Base-by-base conservation (phyloP, 2,329 filamentous ascomycete genomes). In the Pseudodiploospora longispora region DNA sequence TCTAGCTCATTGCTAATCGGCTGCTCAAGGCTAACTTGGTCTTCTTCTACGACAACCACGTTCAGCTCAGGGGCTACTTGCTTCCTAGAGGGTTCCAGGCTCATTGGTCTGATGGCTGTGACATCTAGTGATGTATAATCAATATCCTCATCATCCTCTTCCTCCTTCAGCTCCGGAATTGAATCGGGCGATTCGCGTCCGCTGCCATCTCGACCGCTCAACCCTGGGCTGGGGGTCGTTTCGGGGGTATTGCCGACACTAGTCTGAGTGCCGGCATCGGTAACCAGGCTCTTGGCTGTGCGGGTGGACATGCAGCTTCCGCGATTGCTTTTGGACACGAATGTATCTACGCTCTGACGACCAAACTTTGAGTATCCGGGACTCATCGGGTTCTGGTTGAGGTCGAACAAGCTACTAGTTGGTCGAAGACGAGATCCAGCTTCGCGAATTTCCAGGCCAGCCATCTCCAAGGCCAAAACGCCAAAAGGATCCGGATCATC, bases 401-500 rank as follows among this genome's bases (percentile, higher is more conserved):
- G 93, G 57, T 91, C 87, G 61, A 96, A 94, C 53, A 85, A 79
- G 46, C 83, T 87, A 67, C 83, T 88, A 27, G 78, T 73, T 3
- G 89, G 87, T 44, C 87, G 74, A 43, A 78, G 72, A 6, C 57
- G 58, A 40, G 81, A 78, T 31, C 88, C 89, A n/a, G 90, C 90
- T 67, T 96, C 90, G 42, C 86, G 79, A 52, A 97, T 93, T 55
- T 91, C 87, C 44, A 96, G 70, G 3, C 91, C 91, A 48, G 89
- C 86, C 69, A 88, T 83, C 59, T 95, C 88, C n/a, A 97, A 68
- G 6, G 91, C 90, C 51, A 90, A 76, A 28, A 96, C 85, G 27
- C 91, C 91, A 58, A 87, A 97, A 1, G 91, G 91, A 60, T 97
- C 91, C 0, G 90, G 89, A 55, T 97, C 91, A 43, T 89, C 80